Percentiles rank a stretch among this genome's conserved stretches.
These are phyloP conservation scores for Powellomyces hirtus DNA, from an alignment of 192 early-diverging fungal genomes.

Conservation along the genomic window DNA sequence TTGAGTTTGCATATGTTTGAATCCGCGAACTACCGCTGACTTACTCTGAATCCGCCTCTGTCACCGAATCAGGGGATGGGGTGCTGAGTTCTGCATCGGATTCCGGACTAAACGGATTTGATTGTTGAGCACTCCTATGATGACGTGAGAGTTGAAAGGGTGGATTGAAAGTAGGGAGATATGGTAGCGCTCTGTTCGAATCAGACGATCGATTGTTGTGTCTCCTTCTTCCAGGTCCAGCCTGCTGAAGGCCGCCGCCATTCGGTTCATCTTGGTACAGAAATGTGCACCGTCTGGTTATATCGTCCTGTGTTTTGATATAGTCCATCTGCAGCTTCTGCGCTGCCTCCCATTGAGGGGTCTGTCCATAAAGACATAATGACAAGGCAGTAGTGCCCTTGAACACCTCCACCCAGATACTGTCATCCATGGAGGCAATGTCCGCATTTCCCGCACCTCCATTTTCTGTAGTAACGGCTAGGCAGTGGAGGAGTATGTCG, in stretches of 20 bases:
- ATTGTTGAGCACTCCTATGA: not conserved
- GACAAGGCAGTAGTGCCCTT: slow-evolving; percentile 55
- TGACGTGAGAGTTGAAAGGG: slow-evolving; percentile 5
- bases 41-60: not conserved
- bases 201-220: slow-evolving; percentile 1
- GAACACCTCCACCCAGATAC: slow-evolving; percentile 69
- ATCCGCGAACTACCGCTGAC: not conserved
- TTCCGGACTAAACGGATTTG: not conserved
- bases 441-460: not conserved
- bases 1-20: too few relatives aligned
- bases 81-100: not conserved
- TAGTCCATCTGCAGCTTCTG: slow-evolving; percentile 58
- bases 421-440: slow-evolving; percentile 15
- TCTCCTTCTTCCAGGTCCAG: not conserved
- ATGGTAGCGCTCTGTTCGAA: slow-evolving; percentile 10
- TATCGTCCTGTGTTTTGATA: slow-evolving; percentile 60
- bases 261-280: slow-evolving; percentile 33
- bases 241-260: not conserved
- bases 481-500: slow-evolving; percentile 45
- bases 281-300: slow-evolving; percentile 58
- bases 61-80: not conserved
- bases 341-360: slow-evolving; percentile 48
- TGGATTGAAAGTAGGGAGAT: slow-evolving; percentile 12
- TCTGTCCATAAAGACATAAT: slow-evolving; percentile 53
- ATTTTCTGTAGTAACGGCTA: slow-evolving; percentile 43